phyloP scores from a whole-genome alignment of 495 filamentous ascomycete species.

The Pseudomonodictys pantanalensis region DNA sequence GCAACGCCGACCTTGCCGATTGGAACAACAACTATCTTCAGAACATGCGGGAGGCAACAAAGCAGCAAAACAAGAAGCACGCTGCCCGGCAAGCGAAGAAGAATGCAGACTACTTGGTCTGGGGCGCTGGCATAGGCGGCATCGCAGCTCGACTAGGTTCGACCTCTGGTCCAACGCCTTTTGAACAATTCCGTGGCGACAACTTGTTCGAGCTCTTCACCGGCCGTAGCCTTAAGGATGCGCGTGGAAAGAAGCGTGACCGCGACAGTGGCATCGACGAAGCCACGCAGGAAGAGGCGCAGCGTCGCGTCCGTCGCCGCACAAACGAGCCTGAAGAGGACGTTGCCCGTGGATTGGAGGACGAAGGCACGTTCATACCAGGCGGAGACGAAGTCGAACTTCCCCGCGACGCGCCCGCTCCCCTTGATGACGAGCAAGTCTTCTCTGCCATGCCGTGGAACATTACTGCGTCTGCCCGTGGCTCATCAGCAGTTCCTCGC shows the following conservation, averaged over 20 bases:
- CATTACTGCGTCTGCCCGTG: conserved; percentile 57
- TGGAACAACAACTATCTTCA: conserved; percentile 42
- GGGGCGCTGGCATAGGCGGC: conserved; percentile 44
- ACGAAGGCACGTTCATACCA: conserved; percentile 42
- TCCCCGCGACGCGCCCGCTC: conserved; percentile 56
- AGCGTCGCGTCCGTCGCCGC: conserved; percentile 49
- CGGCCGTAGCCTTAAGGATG: conserved; percentile 29
- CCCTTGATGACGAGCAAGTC: conserved; percentile 54
- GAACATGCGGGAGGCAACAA: conserved; percentile 36
- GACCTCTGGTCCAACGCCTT: conserved; percentile 44
- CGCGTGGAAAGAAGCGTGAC: conserved; percentile 45
- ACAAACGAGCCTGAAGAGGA: conserved; percentile 42
- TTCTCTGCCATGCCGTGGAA: conserved; percentile 72
- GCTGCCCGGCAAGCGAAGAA: conserved; percentile 36
- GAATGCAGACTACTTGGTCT: conserved; percentile 43
- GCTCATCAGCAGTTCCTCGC: conserved; percentile 47
- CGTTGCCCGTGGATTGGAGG: conserved; percentile 44
- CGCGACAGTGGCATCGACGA: conserved; percentile 41
- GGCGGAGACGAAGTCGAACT: conserved; percentile 49
- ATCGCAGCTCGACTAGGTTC: conserved; percentile 52
- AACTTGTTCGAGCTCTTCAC: conserved; percentile 49
- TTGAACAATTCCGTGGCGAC: conserved; percentile 56
- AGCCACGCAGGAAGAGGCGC: conserved; percentile 37
- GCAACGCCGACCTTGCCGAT: conserved; percentile 37
- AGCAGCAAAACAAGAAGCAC: conserved; percentile 24